phyloP scores from a whole-genome alignment of 495 filamentous ascomycete species.

The Lasiosphaeria ovina region DNA sequence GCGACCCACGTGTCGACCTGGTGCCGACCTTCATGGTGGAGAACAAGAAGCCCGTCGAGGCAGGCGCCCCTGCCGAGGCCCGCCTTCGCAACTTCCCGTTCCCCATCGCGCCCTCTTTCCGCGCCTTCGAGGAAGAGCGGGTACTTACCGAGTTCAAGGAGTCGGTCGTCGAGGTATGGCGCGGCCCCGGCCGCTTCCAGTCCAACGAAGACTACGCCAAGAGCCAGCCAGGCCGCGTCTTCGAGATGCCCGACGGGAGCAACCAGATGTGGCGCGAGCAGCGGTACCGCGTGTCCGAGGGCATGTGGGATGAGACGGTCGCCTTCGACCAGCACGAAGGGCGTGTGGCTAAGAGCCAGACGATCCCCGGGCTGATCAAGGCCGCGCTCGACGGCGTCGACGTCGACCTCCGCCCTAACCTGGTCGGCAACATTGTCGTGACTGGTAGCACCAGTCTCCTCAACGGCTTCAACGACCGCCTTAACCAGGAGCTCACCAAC shows the following conservation, averaged over 20 bases:
- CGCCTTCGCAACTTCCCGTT: slow-evolving; percentile 58
- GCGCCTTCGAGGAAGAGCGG: slow-evolving; percentile 83
- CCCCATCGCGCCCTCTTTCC: slow-evolving; percentile 69
- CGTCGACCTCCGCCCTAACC: slow-evolving; percentile 77
- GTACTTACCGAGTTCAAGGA: slow-evolving; percentile 96
- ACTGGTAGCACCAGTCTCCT: slow-evolving; percentile 82
- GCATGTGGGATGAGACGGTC: slow-evolving; percentile 80
- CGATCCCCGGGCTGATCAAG: slow-evolving; percentile 75
- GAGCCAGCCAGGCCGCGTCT: slow-evolving; percentile 69
- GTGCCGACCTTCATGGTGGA: slow-evolving; percentile 84
- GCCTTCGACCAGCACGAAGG: slow-evolving; percentile 41
- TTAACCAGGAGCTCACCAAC: slow-evolving; percentile 75
- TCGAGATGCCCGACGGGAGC: slow-evolving; percentile 90
- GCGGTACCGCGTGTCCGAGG: slow-evolving; percentile 79
- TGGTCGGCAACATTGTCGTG: slow-evolving; percentile 88
- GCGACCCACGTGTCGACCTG: slow-evolving; percentile 74
- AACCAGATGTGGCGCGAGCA: slow-evolving; percentile 91
- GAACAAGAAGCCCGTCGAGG: slow-evolving; percentile 85
- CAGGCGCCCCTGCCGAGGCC: slow-evolving; percentile 66
- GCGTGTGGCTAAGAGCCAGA: slow-evolving; percentile 62
- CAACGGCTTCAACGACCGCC: slow-evolving; percentile 83
- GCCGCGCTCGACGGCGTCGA: slow-evolving; percentile 76
- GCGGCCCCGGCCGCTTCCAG: slow-evolving; percentile 68
- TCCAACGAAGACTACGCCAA: slow-evolving; percentile 66
- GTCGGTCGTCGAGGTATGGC: slow-evolving; percentile 90